A percentile compares a stretch with the other conserved stretches of the same genome.
Conservation (phyloP, 2,329 filamentous ascomycete genomes). For the Rhynchosporium secalis region DNA sequence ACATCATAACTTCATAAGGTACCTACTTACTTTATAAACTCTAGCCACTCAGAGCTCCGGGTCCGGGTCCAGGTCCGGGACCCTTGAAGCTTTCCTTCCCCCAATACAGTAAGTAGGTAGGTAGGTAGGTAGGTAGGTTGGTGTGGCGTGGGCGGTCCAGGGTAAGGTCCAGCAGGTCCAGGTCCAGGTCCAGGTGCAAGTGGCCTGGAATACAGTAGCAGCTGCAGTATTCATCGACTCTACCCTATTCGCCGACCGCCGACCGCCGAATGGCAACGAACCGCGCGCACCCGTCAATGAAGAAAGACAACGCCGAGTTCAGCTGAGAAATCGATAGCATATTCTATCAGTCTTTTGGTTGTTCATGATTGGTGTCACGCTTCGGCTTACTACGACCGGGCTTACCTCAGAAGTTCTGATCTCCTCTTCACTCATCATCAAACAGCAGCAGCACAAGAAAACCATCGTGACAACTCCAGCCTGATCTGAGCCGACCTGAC, state of each 20-base stretch:
- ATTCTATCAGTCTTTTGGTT: not conserved
- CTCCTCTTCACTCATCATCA: not conserved
- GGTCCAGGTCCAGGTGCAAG: too few species aligned
- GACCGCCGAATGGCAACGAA: not conserved
- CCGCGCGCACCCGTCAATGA: not conserved
- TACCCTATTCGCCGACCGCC: not conserved
- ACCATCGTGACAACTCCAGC: not conserved
- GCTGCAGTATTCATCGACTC: not conserved
- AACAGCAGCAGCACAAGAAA: not conserved
- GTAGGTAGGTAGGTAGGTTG: too few species aligned
- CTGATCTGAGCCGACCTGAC: not conserved
- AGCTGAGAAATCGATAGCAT: constrained; percentile 8
- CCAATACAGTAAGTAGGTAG: too few species aligned
- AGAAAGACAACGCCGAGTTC: not conserved
- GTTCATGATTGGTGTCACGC: not conserved
- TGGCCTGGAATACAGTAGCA: too few species aligned
- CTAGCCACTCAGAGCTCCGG: too few species aligned
- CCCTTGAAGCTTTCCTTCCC: too few species aligned
- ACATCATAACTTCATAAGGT: too few species aligned
- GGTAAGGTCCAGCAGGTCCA: too few species aligned
- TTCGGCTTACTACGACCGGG: not conserved
- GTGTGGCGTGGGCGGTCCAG: too few species aligned
- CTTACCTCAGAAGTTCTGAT: too few species aligned
- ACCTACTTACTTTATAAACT: too few species aligned
- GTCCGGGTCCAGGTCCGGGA: too few species aligned